Evolutionary conservation across 306 rosid genomes (phyloP).

Genomic region (Cucurbita pepo): DNA sequence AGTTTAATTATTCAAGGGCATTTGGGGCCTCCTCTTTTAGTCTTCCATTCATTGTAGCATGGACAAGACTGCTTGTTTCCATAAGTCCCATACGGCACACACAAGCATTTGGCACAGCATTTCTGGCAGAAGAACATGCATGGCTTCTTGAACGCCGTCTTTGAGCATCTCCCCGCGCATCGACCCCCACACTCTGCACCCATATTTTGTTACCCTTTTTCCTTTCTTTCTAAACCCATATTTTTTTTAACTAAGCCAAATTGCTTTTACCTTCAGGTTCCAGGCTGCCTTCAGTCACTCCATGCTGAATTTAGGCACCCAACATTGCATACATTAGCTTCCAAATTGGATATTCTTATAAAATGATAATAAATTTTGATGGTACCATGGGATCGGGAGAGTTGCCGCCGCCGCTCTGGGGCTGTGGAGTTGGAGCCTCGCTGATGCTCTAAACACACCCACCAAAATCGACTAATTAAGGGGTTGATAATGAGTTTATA

Average conservation of each 20-base stretch:
- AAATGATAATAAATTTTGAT: background rate
- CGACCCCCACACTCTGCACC: background rate
- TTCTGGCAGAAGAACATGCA: constrained; percentile 1
- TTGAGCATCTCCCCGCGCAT: background rate
- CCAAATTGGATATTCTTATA: background rate
- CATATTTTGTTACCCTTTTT: no score
- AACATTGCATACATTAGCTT: background rate
- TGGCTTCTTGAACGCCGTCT: constrained; percentile 1
- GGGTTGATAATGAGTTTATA: no score
- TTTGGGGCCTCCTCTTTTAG: background rate
- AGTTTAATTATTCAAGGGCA: background rate
- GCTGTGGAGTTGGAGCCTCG: background rate
- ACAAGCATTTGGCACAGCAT: background rate
- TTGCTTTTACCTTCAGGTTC: background rate
- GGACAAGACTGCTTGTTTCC: background rate
- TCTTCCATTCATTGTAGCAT: background rate
- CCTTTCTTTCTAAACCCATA: no score
- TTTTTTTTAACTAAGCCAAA: no score
- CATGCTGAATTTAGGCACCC: background rate
- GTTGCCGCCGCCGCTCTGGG: background rate
- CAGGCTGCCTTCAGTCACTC: background rate
- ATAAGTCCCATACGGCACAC: background rate
- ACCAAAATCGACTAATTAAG: background rate
- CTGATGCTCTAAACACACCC: background rate
- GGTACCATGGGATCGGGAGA: background rate